Evolutionary conservation across 768 basidiomycete species (phyloP).

Genomic region (Cyclocybe cylindracea): DNA sequence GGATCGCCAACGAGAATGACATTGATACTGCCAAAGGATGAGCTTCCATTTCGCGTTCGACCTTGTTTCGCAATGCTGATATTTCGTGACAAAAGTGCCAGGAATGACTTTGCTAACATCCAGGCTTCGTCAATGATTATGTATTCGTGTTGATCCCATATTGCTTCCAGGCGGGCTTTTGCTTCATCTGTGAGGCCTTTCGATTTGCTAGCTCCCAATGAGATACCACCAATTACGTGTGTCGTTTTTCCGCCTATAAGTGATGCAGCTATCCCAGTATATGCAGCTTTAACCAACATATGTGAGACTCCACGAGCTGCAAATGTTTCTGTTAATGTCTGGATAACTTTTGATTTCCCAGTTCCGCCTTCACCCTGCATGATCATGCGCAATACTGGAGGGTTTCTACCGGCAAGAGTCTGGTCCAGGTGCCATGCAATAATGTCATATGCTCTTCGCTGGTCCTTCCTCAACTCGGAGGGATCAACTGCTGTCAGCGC

Average conservation of each 20-base stretch:
- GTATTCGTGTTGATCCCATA: slow-evolving; percentile 13
- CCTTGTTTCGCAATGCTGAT: slow-evolving; percentile 17
- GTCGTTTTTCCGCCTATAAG: slow-evolving; percentile 37
- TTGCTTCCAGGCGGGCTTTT: slow-evolving; percentile 20
- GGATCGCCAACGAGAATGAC: slow-evolving; percentile 41
- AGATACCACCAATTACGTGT: slow-evolving; percentile 20
- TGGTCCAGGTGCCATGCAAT: slow-evolving; percentile 11
- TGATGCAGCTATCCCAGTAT: slow-evolving; percentile 40
- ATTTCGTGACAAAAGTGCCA: slow-evolving; percentile 22
- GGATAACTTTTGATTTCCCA: slow-evolving; percentile 43
- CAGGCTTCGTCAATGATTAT: slow-evolving; percentile 41
- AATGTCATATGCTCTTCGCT: slow-evolving; percentile 21
- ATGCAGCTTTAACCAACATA: slow-evolving; percentile 32
- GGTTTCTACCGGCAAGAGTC: neutral
- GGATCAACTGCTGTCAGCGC: too few species aligned
- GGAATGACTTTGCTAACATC: slow-evolving; percentile 31
- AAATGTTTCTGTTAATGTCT: slow-evolving; percentile 36
- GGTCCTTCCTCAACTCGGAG: neutral
- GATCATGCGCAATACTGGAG: slow-evolving; percentile 35
- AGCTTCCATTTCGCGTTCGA: neutral
- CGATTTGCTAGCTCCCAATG: neutral
- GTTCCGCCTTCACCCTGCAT: slow-evolving; percentile 43
- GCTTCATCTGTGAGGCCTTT: slow-evolving; percentile 10
- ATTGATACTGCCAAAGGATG: slow-evolving; percentile 36
- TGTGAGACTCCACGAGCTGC: neutral